Evolutionary conservation across 2,329 filamentous ascomycete species (phyloP), one percentile per base, ranked within the genome.

Genomic region (Fusarium tuaranense): DNA sequence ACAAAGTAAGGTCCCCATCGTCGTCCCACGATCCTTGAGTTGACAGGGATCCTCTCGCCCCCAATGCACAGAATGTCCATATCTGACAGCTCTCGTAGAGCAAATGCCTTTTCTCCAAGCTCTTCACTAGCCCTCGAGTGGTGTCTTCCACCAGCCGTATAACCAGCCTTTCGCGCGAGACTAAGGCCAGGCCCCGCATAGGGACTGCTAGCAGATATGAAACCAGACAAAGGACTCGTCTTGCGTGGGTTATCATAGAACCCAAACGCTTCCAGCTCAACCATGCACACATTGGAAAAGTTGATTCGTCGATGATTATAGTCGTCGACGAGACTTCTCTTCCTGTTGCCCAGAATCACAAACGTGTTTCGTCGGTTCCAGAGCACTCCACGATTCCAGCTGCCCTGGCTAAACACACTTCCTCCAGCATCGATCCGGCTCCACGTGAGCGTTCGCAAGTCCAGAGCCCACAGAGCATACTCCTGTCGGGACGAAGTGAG

Each of bases 291-390:
- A 80, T 99, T 97, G 12, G 94, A 94, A 81, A 98, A 99, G 83
- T 99, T 99, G 83, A 99, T 97, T 30, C 97, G 93, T 13, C 97
- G 93, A 80, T 98, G 97, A 81, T 98, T 98, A 83, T 99, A 99
- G 82, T 99, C 97, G 77, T 99, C 96, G 1, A 98, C 96, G 36
- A 99, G 88, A 76, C 94, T 98, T 72, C 97, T 89, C 83, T 97
- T 98, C 41, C 97, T 91, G 82, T 98, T 97, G 57, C 97, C 97
- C 41, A 99, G 88, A 73, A 99, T 96, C 38, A 98, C 95, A 84
- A 98, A 99, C 0, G 95, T 94, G 81, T 98, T 99, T 72, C 97
- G 90, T 51, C 96, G 90, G 79, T 94, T 94, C 97, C 97, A 99
- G 9, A 99, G 84, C 34, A 99, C 91, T 46, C 97, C 97, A 68